These are phyloP conservation scores for Triticum urartu DNA, from an alignment of 176 grass and related monocot genomes.

Conservation along the genomic window DNA sequence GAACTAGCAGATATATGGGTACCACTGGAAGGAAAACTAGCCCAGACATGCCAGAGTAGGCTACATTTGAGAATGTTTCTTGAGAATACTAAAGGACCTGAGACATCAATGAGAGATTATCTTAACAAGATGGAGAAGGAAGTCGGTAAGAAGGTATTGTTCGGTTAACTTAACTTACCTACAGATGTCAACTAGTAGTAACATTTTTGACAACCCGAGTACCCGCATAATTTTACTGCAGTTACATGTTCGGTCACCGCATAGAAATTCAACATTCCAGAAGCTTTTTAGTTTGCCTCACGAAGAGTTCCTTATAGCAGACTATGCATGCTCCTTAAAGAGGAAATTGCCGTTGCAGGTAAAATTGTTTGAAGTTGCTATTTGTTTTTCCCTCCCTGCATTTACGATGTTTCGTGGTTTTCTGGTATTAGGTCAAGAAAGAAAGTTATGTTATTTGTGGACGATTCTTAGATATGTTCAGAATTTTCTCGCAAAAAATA, in stretches of 20 bases:
- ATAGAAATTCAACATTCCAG: conserved; percentile 81
- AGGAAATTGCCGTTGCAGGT: conserved; percentile 76
- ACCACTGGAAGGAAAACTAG: conserved; percentile 69
- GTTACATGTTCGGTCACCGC: conserved; percentile 65
- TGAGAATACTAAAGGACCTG: conserved; percentile 67
- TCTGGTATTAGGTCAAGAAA: background rate
- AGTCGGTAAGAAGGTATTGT: conserved; percentile 84
- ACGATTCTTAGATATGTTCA: background rate
- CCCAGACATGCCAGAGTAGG: conserved; percentile 56
- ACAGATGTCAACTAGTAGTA: background rate
- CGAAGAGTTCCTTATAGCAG: conserved; percentile 93
- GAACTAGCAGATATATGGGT: conserved; percentile 85
- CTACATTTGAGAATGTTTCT: conserved; percentile 90
- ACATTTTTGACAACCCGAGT: background rate
- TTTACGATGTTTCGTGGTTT: background rate
- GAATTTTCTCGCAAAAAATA: background rate
- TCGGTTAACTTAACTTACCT: background rate
- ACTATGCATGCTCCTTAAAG: conserved; percentile 79
- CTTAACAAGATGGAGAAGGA: conserved; percentile 86
- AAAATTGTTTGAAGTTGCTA: background rate
- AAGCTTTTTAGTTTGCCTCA: conserved; percentile 74
- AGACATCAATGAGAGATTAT: conserved; percentile 66
- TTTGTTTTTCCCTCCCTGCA: background rate
- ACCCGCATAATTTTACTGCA: conserved; percentile 23
- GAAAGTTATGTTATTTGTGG: background rate